Percentiles rank a stretch among this genome's conserved stretches.
phyloP scores from a whole-genome alignment of 176 grass and related monocot genomes.

The Tuctoria greenei region DNA sequence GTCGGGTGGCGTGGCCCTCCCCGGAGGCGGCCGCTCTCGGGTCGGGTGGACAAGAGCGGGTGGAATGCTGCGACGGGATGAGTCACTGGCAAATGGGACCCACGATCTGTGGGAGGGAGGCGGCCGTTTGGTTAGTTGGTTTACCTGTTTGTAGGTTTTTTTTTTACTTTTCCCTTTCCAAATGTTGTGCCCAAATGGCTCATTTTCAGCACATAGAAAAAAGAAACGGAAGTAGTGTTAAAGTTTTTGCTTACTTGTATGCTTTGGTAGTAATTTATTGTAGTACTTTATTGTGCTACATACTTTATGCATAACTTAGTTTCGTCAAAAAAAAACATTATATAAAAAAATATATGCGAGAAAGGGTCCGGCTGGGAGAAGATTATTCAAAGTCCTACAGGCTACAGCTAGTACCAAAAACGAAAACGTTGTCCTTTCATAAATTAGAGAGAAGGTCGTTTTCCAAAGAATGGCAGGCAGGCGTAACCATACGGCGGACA shows the following conservation, averaged over 20 bases:
- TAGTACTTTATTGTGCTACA: neutral
- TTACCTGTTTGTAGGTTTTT: too few relatives aligned
- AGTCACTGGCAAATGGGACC: neutral
- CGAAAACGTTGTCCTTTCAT: neutral
- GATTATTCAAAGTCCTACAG: too few relatives aligned
- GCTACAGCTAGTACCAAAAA: too few relatives aligned
- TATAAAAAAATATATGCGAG: neutral
- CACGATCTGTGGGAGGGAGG: neutral
- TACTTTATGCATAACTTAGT: neutral
- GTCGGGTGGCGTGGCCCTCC: neutral
- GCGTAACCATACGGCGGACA: slow-evolving; percentile 24
- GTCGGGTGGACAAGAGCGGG: neutral
- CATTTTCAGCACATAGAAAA: too few relatives aligned
- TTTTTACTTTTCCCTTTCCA: too few relatives aligned
- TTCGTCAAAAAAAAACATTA: neutral
- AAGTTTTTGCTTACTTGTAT: too few relatives aligned
- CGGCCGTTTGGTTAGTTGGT: neutral
- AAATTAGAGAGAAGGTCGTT: neutral
- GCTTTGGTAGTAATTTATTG: neutral
- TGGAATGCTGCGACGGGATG: neutral
- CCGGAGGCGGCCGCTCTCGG: slow-evolving; percentile 4
- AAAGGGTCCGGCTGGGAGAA: neutral
- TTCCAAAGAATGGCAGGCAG: slow-evolving; percentile 11
- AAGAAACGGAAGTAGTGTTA: too few relatives aligned
- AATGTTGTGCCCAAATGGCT: too few relatives aligned